Percentiles rank a stretch among this genome's conserved stretches.
These are phyloP conservation scores for Aethionema arabicum DNA, from an alignment of 345 rosid species.

Conservation along the genomic window DNA sequence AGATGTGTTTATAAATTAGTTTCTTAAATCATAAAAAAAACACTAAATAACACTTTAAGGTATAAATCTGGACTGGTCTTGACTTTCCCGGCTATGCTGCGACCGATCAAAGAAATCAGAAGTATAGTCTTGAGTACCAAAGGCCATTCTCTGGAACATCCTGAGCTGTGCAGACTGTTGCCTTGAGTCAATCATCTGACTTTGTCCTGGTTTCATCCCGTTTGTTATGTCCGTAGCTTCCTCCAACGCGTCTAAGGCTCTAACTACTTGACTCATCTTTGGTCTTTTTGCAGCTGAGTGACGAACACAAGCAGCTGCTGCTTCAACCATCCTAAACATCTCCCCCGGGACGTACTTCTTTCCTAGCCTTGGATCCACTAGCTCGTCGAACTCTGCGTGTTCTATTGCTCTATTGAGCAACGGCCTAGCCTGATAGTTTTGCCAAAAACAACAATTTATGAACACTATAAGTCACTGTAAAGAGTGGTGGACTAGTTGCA, in stretches of 20 bases:
- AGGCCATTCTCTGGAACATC: conserved; percentile 92
- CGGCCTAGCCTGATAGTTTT: conserved; percentile 71
- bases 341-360: conserved; percentile 58
- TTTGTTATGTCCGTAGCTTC: conserved; percentile 73
- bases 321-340: conserved; percentile 93
- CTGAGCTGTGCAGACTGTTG: conserved; percentile 93
- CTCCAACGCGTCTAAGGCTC: conserved; percentile 82
- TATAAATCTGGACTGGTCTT: conserved; percentile 48
- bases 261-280: conserved; percentile 94
- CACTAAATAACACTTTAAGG: conserved; percentile 27
- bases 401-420: conserved; percentile 78
- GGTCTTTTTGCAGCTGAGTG: conserved; percentile 92
- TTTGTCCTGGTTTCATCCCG: conserved; percentile 92
- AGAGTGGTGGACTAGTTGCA: too few relatives aligned
- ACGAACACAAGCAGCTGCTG: conserved; percentile 96
- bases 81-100: conserved; percentile 88
- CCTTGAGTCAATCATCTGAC: conserved; percentile 67
- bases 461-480: too few relatives aligned
- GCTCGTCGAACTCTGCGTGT: conserved; percentile 55
- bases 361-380: conserved; percentile 72
- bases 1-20: too few relatives aligned
- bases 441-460: not conserved
- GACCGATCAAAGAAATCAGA: conserved; percentile 61
- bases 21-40: too few relatives aligned
- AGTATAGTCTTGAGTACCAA: conserved; percentile 86